These are phyloP conservation scores for Talaromyces marneffei DNA, from an alignment of 2,329 filamentous ascomycete genomes.

Conservation along the genomic window DNA sequence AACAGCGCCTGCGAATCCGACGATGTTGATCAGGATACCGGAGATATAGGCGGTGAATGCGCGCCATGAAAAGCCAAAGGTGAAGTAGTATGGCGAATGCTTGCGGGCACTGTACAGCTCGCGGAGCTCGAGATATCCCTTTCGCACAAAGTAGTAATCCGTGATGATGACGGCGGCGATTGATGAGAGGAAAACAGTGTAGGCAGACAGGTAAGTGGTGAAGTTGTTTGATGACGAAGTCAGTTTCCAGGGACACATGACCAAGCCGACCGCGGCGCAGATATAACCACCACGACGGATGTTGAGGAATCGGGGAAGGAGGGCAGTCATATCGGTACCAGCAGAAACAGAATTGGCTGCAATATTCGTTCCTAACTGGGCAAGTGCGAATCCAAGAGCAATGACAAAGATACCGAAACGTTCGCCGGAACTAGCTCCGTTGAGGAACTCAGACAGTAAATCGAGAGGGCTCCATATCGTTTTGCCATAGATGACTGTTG, in stretches of 20 bases:
- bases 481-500: slow-evolving; percentile 56
- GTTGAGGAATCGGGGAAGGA: slow-evolving; percentile 72
- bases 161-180: slow-evolving; percentile 86
- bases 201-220: slow-evolving; percentile 84
- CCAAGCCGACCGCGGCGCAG: slow-evolving; percentile 70
- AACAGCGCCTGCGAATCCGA: slow-evolving; percentile 81
- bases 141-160: slow-evolving; percentile 83
- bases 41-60: slow-evolving; percentile 76
- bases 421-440: slow-evolving; percentile 62
- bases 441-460: slow-evolving; percentile 61
- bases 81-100: slow-evolving; percentile 63
- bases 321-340: slow-evolving; percentile 74
- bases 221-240: slow-evolving; percentile 72
- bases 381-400: slow-evolving; percentile 63
- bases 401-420: slow-evolving; percentile 74
- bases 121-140: slow-evolving; percentile 71
- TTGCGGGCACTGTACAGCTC: slow-evolving; percentile 69
- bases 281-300: slow-evolving; percentile 85
- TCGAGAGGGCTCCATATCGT: slow-evolving; percentile 69
- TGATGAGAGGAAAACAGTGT: slow-evolving; percentile 88
- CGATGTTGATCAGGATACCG: slow-evolving; percentile 83
- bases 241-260: slow-evolving; percentile 77
- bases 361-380: slow-evolving; percentile 81
- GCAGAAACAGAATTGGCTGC: slow-evolving; percentile 80
- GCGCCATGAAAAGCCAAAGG: slow-evolving; percentile 70